phyloP scores from a whole-genome alignment of 2,329 filamentous ascomycete species.

The Ophioceras dolichostomum region DNA sequence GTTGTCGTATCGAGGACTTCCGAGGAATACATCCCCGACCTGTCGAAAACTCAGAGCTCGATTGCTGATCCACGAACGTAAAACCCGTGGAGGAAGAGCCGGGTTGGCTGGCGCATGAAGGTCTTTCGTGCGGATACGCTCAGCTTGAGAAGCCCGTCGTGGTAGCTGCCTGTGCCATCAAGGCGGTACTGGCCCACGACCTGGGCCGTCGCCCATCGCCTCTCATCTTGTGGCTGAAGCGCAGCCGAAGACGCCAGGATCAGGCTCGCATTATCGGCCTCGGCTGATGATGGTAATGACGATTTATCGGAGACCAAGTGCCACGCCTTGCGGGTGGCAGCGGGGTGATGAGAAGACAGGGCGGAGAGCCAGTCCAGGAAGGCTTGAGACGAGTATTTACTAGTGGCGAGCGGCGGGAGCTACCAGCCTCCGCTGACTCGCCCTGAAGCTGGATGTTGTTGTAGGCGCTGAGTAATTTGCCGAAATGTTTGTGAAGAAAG shows the following conservation, averaged over 20 bases:
- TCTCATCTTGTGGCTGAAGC: neutral
- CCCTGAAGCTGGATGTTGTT: neutral
- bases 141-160: neutral
- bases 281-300: too few relatives aligned
- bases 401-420: too few relatives aligned
- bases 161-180: neutral
- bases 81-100: slow-evolving; percentile 23
- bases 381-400: neutral
- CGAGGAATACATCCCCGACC: slow-evolving; percentile 20
- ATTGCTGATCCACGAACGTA: slow-evolving; percentile 17
- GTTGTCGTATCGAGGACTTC: slow-evolving; percentile 16
- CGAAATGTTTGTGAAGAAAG: neutral
- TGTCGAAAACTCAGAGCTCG: slow-evolving; percentile 23
- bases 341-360: neutral
- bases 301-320: neutral
- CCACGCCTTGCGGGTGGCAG: neutral
- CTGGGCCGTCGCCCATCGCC: neutral
- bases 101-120: slow-evolving; percentile 18
- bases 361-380: neutral
- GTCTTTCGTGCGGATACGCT: slow-evolving; percentile 7
- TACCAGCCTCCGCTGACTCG: neutral
- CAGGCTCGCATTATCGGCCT: neutral
- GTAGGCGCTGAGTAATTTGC: too few relatives aligned
- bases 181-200: neutral
- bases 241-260: neutral